Percentiles rank a stretch among this genome's conserved stretches.
These are phyloP conservation scores for Xylariaceae sp. DNA, from an alignment of 2,329 filamentous ascomycete species.

Conservation along the genomic window DNA sequence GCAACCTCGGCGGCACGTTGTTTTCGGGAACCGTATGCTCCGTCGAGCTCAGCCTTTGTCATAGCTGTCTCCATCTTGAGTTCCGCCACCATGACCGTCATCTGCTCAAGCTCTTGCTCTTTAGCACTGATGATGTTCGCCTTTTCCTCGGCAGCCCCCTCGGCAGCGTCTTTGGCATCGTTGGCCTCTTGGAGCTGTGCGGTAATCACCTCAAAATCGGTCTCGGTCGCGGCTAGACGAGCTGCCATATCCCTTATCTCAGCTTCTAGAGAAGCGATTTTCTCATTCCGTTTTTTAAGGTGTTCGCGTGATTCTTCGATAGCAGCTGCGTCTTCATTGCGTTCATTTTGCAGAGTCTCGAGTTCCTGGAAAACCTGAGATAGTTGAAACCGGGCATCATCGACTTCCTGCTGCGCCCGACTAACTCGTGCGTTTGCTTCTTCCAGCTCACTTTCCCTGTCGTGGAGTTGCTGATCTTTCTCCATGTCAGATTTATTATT, in stretches of 20 bases:
- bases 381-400: slow-evolving; percentile 44
- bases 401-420: slow-evolving; percentile 32
- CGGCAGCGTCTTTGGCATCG: slow-evolving; percentile 28
- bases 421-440: slow-evolving; percentile 30
- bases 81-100: slow-evolving; percentile 49
- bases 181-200: slow-evolving; percentile 34
- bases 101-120: slow-evolving; percentile 33
- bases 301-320: slow-evolving; percentile 35
- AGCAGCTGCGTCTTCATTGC: slow-evolving; percentile 31
- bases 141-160: slow-evolving; percentile 28
- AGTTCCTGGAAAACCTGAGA: slow-evolving; percentile 44
- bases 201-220: slow-evolving; percentile 35
- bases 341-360: slow-evolving; percentile 34
- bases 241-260: slow-evolving; percentile 36
- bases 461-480: slow-evolving; percentile 58
- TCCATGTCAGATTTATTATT: slow-evolving; percentile 79
- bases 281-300: slow-evolving; percentile 40
- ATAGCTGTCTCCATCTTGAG: slow-evolving; percentile 58
- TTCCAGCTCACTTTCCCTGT: slow-evolving; percentile 53
- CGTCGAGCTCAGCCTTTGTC: slow-evolving; percentile 56
- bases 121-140: slow-evolving; percentile 40
- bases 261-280: slow-evolving; percentile 40
- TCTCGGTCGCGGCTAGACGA: slow-evolving; percentile 35
- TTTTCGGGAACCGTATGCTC: slow-evolving; percentile 53
- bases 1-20: slow-evolving; percentile 55